phyloP scores from a whole-genome alignment of 2,329 filamentous ascomycete species.

The Pseudogymnoascus sp. region DNA sequence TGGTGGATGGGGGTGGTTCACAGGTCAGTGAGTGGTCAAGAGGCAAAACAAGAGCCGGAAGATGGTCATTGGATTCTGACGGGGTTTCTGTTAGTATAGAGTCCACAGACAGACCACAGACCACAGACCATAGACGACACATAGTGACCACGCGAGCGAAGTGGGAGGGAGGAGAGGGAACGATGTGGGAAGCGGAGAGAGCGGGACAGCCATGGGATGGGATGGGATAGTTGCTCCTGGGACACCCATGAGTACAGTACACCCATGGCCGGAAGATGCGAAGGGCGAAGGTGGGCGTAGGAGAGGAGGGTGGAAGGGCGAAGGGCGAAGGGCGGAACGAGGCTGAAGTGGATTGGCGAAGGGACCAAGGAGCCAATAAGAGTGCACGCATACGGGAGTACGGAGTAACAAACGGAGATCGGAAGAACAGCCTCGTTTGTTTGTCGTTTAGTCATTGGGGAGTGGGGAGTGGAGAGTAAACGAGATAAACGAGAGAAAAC shows the following conservation, averaged over 20 bases:
- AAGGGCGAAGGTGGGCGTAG: background rate
- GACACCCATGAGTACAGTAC: no score
- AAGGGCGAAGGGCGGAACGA: background rate
- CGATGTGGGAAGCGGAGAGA: background rate
- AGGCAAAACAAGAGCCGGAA: constrained; percentile 1
- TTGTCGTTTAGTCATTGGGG: background rate
- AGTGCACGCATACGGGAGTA: background rate
- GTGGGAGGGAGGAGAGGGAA: background rate
- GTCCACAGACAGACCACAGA: background rate
- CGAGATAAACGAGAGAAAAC: background rate
- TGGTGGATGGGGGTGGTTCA: background rate
- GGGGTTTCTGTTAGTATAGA: background rate
- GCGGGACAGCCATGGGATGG: background rate
- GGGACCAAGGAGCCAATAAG: background rate
- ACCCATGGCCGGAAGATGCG: no score
- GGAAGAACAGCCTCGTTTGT: constrained; percentile 5
- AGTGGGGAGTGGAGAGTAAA: background rate
- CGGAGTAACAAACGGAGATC: background rate
- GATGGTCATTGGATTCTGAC: background rate
- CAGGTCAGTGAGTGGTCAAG: background rate
- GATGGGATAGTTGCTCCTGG: background rate
- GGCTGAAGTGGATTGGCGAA: constrained; percentile 1
- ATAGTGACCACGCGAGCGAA: constrained; percentile 1
- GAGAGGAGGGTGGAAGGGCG: background rate
- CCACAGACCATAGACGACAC: background rate